Evolutionary conservation across 2,329 filamentous ascomycete species (phyloP).

Genomic region (Alternaria arborescens): DNA sequence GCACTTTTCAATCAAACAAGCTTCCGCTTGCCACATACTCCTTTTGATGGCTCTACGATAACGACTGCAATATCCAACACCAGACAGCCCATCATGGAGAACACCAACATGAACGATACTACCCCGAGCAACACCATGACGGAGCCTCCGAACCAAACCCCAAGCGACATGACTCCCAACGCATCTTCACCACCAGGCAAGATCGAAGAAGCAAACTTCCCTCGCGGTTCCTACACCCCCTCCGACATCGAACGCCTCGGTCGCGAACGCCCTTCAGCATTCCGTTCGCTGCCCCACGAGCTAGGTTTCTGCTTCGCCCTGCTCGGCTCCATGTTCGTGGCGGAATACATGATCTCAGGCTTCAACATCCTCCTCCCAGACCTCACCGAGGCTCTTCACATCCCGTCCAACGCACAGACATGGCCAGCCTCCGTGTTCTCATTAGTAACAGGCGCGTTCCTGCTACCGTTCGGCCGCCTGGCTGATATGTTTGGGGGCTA

Average conservation of each 20-base stretch:
- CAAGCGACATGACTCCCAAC: neutral
- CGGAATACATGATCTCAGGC: conserved; percentile 79
- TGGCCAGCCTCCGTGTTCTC: conserved; percentile 53
- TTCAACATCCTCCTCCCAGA: conserved; percentile 75
- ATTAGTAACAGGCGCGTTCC: conserved; percentile 48
- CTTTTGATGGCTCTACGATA: conserved; percentile 1
- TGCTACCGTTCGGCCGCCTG: conserved; percentile 62
- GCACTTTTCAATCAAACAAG: neutral
- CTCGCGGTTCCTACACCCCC: conserved; percentile 30
- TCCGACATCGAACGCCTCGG: conserved; percentile 66
- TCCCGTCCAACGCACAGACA: conserved; percentile 69
- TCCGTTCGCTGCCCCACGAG: conserved; percentile 64
- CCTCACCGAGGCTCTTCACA: conserved; percentile 67
- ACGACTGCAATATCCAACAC: neutral
- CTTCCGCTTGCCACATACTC: neutral
- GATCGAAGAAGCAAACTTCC: conserved; percentile 24
- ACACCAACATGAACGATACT: neutral
- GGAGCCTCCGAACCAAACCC: neutral
- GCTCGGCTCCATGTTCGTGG: conserved; percentile 69
- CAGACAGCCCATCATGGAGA: neutral
- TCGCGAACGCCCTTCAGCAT: conserved; percentile 66
- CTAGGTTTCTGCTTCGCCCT: conserved; percentile 69
- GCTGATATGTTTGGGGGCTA: conserved; percentile 70
- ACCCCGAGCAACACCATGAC: neutral
- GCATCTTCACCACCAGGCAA: conserved; percentile 6